Percentiles rank a stretch among this genome's conserved stretches.
These are phyloP conservation scores for Exserohilum turcica DNA, from an alignment of 2,329 filamentous ascomycete species.

Conservation along the genomic window DNA sequence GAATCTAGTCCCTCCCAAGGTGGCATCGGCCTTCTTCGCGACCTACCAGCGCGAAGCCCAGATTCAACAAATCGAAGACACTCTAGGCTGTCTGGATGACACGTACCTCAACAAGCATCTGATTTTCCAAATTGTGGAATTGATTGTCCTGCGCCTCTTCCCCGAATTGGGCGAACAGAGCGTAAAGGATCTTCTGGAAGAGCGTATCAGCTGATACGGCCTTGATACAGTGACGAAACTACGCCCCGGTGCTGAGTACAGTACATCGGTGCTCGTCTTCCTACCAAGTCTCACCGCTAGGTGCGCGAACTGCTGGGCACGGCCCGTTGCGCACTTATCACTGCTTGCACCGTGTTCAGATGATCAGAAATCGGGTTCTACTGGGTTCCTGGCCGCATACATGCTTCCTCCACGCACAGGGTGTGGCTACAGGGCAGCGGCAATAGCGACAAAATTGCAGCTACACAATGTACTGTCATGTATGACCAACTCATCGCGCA, in stretches of 20 bases:
- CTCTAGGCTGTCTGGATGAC: conserved; percentile 78
- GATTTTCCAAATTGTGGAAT: conserved; percentile 79
- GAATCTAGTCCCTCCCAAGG: conserved; percentile 53
- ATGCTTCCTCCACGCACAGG: conserved; percentile 1
- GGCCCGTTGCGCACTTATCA: conserved; percentile 13
- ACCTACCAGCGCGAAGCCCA: conserved; percentile 55
- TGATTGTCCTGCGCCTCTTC: conserved; percentile 78
- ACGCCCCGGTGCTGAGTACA: not conserved
- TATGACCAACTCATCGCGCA: conserved; percentile 39
- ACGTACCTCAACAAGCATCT: conserved; percentile 92
- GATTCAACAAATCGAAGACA: conserved; percentile 62
- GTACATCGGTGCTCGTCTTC: not conserved
- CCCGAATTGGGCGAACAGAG: conserved; percentile 80
- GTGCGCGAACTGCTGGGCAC: conserved; percentile 18
- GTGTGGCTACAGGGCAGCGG: not conserved
- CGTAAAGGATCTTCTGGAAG: conserved; percentile 73
- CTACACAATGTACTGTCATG: conserved; percentile 13
- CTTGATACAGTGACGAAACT: not conserved
- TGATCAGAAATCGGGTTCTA: conserved; percentile 4
- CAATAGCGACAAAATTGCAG: conserved; percentile 8
- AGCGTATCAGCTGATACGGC: conserved; percentile 60
- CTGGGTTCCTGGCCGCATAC: conserved; percentile 10
- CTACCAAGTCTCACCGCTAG: conserved; percentile 28
- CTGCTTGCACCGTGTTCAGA: conserved; percentile 4
- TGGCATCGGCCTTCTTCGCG: conserved; percentile 45